These are phyloP conservation scores for Aspergillus ochraceoroseus DNA, from an alignment of 2,329 filamentous ascomycete species.

Conservation along the genomic window DNA sequence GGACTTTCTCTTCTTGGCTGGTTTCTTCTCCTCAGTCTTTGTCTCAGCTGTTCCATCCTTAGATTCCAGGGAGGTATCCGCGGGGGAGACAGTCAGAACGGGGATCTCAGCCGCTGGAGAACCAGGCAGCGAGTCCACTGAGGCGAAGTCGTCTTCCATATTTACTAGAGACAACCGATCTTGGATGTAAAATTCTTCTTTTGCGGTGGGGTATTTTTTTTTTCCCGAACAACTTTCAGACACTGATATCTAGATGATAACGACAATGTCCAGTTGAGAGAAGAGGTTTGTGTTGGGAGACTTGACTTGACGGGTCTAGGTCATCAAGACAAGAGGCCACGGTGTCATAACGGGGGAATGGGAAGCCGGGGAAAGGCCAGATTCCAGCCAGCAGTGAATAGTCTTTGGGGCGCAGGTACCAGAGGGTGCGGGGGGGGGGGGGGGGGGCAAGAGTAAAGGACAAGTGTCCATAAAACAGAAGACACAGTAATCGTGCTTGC, in stretches of 20 bases:
- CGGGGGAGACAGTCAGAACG: constrained; percentile 39
- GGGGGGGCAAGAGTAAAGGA: constrained; percentile 32
- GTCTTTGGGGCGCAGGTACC: constrained; percentile 11
- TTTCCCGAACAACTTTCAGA: too few relatives aligned
- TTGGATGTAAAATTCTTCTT: too few relatives aligned
- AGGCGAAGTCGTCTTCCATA: constrained; percentile 35
- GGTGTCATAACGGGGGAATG: constrained; percentile 34
- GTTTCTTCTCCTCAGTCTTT: constrained; percentile 60
- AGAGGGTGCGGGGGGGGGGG: constrained; percentile 18
- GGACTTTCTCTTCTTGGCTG: constrained; percentile 89
- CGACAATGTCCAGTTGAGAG: too few relatives aligned
- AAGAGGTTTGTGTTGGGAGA: constrained; percentile 4
- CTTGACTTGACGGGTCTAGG: constrained; percentile 12
- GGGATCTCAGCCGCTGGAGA: constrained; percentile 34
- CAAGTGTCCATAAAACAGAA: constrained; percentile 31
- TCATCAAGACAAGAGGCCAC: constrained; percentile 29
- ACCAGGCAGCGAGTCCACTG: constrained; percentile 31
- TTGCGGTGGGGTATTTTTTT: too few relatives aligned
- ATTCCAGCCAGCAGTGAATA: constrained; percentile 21
- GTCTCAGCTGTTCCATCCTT: constrained; percentile 24
- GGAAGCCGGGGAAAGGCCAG: constrained; percentile 26
- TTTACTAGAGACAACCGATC: constrained; percentile 12
- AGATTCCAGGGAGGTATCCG: constrained; percentile 37
- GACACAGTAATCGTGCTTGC: too few relatives aligned
- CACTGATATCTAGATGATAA: too few relatives aligned